A percentile compares a stretch with the other conserved stretches of the same genome.
These are phyloP conservation scores for Eucalyptus virginea DNA, from an alignment of 345 rosid species.

Conservation along the genomic window DNA sequence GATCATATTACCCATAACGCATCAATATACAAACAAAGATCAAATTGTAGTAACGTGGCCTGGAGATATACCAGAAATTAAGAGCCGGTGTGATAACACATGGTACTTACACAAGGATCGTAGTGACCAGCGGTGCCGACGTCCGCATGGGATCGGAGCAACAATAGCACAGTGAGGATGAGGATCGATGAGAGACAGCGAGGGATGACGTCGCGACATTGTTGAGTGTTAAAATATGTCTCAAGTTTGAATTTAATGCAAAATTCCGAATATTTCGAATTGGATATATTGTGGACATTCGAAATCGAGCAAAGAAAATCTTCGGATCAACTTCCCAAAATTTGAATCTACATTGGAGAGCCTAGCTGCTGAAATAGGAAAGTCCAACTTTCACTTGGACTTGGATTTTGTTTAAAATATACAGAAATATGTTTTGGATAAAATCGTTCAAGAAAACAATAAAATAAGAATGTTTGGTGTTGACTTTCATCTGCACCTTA, in stretches of 20 bases:
- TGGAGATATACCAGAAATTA: not conserved
- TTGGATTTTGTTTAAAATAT: no score
- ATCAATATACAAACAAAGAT: not conserved
- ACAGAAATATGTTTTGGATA: no score
- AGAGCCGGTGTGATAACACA: not conserved
- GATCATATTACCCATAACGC: not conserved
- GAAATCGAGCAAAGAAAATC: no score
- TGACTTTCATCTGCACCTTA: no score
- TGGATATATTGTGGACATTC: no score
- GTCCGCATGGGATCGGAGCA: constrained; percentile 2
- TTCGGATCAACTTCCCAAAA: no score
- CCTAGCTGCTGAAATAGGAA: accelerated
- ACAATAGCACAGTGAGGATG: not conserved
- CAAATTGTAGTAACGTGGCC: no score
- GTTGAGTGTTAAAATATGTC: no score
- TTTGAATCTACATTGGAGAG: accelerated
- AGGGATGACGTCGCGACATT: not conserved
- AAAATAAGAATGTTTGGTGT: no score
- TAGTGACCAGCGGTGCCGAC: constrained; percentile 28
- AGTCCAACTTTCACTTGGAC: no score
- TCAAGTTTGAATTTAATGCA: accelerated
- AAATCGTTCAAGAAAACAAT: no score
- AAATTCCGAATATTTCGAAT: accelerated
- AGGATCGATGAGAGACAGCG: not conserved
- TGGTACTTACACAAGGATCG: constrained; percentile 23